Conservation (phyloP, 306 rosid genomes). For the Vachellia collinsii region DNA sequence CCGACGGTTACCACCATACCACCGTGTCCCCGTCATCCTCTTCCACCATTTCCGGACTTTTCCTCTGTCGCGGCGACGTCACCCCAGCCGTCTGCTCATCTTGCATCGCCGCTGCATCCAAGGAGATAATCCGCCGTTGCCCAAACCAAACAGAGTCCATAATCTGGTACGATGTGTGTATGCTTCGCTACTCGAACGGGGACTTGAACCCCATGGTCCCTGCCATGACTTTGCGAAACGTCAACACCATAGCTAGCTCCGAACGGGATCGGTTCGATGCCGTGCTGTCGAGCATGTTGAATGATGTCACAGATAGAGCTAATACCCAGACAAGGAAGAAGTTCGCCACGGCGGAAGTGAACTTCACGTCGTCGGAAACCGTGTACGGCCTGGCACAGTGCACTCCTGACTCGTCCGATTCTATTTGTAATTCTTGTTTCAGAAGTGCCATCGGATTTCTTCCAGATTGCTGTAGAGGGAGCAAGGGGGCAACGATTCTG, state of each 20-base stretch:
- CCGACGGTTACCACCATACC: constrained; percentile 41
- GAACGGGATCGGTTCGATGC: constrained; percentile 7
- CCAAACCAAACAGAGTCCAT: background rate
- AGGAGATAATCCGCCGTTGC: constrained; percentile 26
- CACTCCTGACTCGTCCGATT: background rate
- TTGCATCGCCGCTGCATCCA: constrained; percentile 48
- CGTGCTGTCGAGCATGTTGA: constrained; percentile 29
- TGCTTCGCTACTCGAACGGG: too few relatives aligned
- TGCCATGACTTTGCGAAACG: background rate
- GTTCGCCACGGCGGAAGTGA: constrained; percentile 39
- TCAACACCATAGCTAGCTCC: background rate
- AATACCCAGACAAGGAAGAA: constrained; percentile 30
- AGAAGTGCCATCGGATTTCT: background rate
- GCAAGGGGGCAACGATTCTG: background rate
- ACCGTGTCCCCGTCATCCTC: constrained; percentile 8
- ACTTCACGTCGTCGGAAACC: constrained; percentile 17
- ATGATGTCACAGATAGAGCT: background rate
- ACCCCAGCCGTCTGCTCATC: constrained; percentile 33
- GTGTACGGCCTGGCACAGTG: background rate
- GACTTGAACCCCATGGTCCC: too few relatives aligned
- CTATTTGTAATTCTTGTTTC: background rate
- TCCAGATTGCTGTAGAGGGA: background rate
- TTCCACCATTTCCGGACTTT: constrained; percentile 44
- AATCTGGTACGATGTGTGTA: too few relatives aligned
- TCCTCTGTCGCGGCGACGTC: constrained; percentile 65